Base-by-base conservation (phyloP, 441 rosid species). In the Populus trichocarpa region DNA sequence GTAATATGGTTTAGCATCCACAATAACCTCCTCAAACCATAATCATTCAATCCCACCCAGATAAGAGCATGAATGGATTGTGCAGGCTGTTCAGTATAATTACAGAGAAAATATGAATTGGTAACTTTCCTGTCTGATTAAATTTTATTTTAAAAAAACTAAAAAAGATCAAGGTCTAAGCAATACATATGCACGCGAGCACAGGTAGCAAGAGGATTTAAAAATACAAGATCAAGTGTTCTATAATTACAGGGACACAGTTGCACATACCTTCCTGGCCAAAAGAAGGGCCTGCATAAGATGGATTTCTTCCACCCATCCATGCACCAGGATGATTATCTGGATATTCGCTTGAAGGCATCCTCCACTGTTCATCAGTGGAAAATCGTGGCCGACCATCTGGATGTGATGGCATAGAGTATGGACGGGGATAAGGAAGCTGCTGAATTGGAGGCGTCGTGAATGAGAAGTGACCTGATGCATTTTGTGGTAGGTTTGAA, bases 331-430 rank as follows among this genome's bases (percentile, higher is more conserved):
- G 89, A 82, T 95, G 97, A 85, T 78, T 87, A 74, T 91, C 91
- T 66, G 87, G 84, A 81, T 84, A 91, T 76, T 93, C 97, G 81
- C 83, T 83, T 64, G 94, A 79, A 22, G 95, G 81, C 85, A 90
- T 84, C 82, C 94, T 91, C 99, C 99, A 92, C 35, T 86, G 88
- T 79, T 97, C 99, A 80, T 95, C 98, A 82, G 87, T 78, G 70
- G 82, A 84, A 83, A 86, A 90, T 74, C 85, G 90, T 81, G 91
- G 88, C 72, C 83, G 88, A 70, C 85, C 89, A 88, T 92, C 97
- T 75, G 87, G 90, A 83, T 89, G 94, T 26, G 92, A 85, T 1
- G 91, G 91, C 86, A 90, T 78, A n/a, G 91, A 64, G 74, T 84
- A 92, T 30, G 91, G 97, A 78, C 77, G 89, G 64, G 90, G 80